Percentiles rank a stretch among this genome's conserved stretches.
Conservation (phyloP, 1,139 yeast genomes). For the Kluyveromyces sp. region DNA sequence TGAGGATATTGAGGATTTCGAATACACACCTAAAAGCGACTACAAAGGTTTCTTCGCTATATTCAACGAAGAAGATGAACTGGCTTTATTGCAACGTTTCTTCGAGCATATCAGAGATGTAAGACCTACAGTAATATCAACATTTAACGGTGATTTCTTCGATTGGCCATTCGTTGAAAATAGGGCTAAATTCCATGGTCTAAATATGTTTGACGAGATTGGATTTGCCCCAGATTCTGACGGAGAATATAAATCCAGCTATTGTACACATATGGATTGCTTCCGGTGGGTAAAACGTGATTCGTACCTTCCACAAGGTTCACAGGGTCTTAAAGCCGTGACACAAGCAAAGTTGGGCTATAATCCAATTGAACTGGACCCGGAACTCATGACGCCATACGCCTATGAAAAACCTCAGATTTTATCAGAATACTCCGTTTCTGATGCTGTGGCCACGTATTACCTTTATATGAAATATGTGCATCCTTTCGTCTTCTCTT, state of each 20-base stretch:
- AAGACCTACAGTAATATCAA: constrained; percentile 90
- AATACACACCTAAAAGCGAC: constrained; percentile 95
- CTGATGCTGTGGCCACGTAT: constrained; percentile 98
- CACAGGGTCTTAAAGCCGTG: constrained; percentile 97
- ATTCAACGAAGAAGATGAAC: constrained; percentile 85
- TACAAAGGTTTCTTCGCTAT: constrained; percentile 86
- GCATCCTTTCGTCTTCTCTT: constrained; percentile 93
- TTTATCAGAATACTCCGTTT: constrained; percentile 92
- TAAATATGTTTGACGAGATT: constrained; percentile 87
- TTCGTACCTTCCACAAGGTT: constrained; percentile 94
- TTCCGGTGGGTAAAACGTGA: constrained; percentile 99
- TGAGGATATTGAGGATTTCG: constrained; percentile 93
- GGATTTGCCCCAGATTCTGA: constrained; percentile 89
- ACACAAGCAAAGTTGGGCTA: constrained; percentile 94
- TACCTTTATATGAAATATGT: constrained; percentile 94
- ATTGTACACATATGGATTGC: constrained; percentile 97
- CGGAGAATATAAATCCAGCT: constrained; percentile 86
- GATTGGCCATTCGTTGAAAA: constrained; percentile 99
- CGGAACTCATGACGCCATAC: constrained; percentile 96
- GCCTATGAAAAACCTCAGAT: constrained; percentile 92
- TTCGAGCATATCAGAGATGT: constrained; percentile 87
- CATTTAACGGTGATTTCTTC: constrained; percentile 96
- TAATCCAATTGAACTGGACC: constrained; percentile 93
- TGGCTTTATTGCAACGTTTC: constrained; percentile 63
- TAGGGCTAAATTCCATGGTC: constrained; percentile 72